These are phyloP conservation scores for Stenocarpella maydis DNA, from an alignment of 2,329 filamentous ascomycete genomes.

Conservation along the genomic window DNA sequence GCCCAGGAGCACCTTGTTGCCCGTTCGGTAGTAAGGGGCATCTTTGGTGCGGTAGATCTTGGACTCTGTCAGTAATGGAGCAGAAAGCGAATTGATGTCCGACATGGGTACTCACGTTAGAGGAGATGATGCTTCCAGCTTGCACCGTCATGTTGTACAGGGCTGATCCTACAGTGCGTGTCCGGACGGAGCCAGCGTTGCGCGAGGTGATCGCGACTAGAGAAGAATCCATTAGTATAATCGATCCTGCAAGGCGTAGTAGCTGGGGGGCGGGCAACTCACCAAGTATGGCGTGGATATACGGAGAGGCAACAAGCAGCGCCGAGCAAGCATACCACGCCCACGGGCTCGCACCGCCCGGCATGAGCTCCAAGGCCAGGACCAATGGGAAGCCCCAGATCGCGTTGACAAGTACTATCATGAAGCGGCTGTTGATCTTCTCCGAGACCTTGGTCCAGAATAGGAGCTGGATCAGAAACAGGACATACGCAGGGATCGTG, in stretches of 20 bases:
- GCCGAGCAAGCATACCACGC: slow-evolving; percentile 54
- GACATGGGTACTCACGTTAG: slow-evolving; percentile 44
- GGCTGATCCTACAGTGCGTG: slow-evolving; percentile 66
- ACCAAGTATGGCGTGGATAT: slow-evolving; percentile 48
- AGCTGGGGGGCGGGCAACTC: not conserved
- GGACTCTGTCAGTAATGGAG: not conserved
- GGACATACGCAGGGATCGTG: slow-evolving; percentile 47
- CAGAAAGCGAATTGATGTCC: no score
- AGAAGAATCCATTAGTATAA: slow-evolving; percentile 38
- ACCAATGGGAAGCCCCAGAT: slow-evolving; percentile 63
- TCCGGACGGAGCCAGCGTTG: slow-evolving; percentile 69
- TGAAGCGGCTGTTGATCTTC: slow-evolving; percentile 52
- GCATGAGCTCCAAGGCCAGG: slow-evolving; percentile 53
- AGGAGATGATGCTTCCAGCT: slow-evolving; percentile 51
- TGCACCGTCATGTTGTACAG: slow-evolving; percentile 67
- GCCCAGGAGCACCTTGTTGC: slow-evolving; percentile 51
- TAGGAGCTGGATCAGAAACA: slow-evolving; percentile 56
- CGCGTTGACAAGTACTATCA: slow-evolving; percentile 52
- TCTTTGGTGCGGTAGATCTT: slow-evolving; percentile 51
- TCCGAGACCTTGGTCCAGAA: slow-evolving; percentile 57
- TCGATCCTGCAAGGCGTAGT: not conserved
- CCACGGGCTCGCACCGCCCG: slow-evolving; percentile 49
- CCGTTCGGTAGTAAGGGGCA: slow-evolving; percentile 53
- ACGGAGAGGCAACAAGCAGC: slow-evolving; percentile 57
- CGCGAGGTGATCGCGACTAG: slow-evolving; percentile 67